Percentiles rank a stretch among this genome's conserved stretches.
These are phyloP conservation scores for Polytolypa hystricis DNA, from an alignment of 2,329 filamentous ascomycete genomes.

Conservation along the genomic window DNA sequence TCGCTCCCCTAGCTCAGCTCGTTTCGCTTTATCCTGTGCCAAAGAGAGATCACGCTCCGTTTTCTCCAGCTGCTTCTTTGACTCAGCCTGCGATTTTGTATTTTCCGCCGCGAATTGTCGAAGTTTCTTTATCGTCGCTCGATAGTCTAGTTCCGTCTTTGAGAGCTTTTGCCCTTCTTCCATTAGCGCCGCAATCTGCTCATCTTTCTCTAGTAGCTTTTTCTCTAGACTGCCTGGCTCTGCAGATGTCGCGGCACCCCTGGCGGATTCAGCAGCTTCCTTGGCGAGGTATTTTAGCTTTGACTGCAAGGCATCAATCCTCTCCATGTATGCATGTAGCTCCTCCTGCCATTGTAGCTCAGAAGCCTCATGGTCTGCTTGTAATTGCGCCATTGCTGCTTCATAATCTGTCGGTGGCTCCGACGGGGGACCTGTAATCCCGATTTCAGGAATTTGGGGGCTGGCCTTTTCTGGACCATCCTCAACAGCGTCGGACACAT, in stretches of 20 bases:
- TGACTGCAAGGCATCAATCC: conserved; percentile 81
- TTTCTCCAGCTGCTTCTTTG: conserved; percentile 46
- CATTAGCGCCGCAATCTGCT: conserved; percentile 79
- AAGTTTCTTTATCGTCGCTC: conserved; percentile 73
- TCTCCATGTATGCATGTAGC: conserved; percentile 70
- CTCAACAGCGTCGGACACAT: background rate
- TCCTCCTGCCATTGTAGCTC: conserved; percentile 64
- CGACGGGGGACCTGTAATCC: conserved; percentile 8
- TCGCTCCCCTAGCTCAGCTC: conserved; percentile 49
- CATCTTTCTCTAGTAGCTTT: conserved; percentile 78
- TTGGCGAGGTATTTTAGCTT: conserved; percentile 83
- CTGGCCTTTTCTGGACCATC: conserved; percentile 2
- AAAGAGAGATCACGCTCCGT: conserved; percentile 45
- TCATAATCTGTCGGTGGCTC: conserved; percentile 26
- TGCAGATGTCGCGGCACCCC: conserved; percentile 52
- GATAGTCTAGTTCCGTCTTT: conserved; percentile 72
- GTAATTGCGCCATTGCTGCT: conserved; percentile 37
- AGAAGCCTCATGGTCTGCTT: conserved; percentile 39
- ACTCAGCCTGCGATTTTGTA: conserved; percentile 39
- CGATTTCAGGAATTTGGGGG: conserved; percentile 13
- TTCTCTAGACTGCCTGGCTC: conserved; percentile 58
- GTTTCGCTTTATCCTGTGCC: conserved; percentile 46
- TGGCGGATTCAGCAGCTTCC: conserved; percentile 65
- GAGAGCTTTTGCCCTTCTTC: conserved; percentile 86
- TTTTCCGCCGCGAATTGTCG: conserved; percentile 42